Base-by-base conservation (phyloP, 371 early-diverging fungal genomes). In the Mucor racemosus region DNA sequence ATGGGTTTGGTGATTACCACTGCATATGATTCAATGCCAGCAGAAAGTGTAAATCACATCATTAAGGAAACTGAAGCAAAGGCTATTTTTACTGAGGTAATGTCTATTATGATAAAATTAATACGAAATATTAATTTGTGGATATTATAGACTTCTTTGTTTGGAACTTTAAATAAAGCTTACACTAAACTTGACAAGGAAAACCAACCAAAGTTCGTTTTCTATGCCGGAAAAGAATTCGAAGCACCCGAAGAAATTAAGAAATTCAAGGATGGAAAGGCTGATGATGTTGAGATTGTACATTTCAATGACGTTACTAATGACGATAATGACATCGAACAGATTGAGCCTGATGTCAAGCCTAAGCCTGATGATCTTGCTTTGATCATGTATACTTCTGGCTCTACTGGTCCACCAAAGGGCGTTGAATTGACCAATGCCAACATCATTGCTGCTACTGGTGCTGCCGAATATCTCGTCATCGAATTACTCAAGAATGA, bases 21-120 rank as follows among this genome's bases (percentile, higher is more conserved):
- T 10, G 94, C 94, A 10, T 95, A 96, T 77, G 95, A 94, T 73
- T 93, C 94, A 15, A 92, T 96, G 82, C 94, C 95, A 26, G 89
- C 91, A 21, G 92, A 92, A 40, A 90, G 92, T 21, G 86, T 96
- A 15, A 74, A 78, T 19, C 87, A 85, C 54, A 88, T 89, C 14
- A 73, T 90, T 48, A 86, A 90, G 61, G 91, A 95, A 74, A 81
- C 92, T 8, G 82, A 87, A 56, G 86, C 92, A 44, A 86, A 89
- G 38, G 85, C 86, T 9, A 76, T 94, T 34, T 93, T 92, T 77
- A 90, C 92, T 42, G 91, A 94, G 76, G 86, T 88, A 64, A 86
- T 6, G 3, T 10, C 11, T 34, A 48, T 48, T 17, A 38, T 5
- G 19, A 7, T 0, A 48, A 8, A 19, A 21, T 48, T 19, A 21